A percentile compares a stretch with the other conserved stretches of the same genome.
These are phyloP conservation scores for Leucocoprinus leucothites DNA, from an alignment of 768 basidiomycete species.

Conservation along the genomic window DNA sequence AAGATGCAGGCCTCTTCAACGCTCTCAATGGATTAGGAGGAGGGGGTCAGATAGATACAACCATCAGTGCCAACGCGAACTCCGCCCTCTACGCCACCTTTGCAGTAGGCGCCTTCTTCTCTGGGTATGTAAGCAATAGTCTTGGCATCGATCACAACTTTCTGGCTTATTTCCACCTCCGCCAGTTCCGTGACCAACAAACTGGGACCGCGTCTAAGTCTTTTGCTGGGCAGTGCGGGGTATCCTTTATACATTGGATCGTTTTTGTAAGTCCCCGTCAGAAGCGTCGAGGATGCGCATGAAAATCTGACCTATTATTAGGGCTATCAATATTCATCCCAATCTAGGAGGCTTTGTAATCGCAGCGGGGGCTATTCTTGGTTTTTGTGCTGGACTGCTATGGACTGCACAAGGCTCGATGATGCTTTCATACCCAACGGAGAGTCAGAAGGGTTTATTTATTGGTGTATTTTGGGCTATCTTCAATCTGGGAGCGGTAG, in stretches of 20 bases:
- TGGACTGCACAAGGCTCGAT: slow-evolving; percentile 86
- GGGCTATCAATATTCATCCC: slow-evolving; percentile 67
- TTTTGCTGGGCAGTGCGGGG: slow-evolving; percentile 69
- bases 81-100: slow-evolving; percentile 60
- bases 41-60: slow-evolving; percentile 66
- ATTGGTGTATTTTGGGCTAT: slow-evolving; percentile 82
- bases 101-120: slow-evolving; percentile 37
- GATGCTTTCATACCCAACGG: slow-evolving; percentile 81
- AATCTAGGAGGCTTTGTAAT: slow-evolving; percentile 61
- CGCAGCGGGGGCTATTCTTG: slow-evolving; percentile 68
- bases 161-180: background rate
- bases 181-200: slow-evolving; percentile 72
- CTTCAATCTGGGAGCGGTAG: slow-evolving; percentile 78
- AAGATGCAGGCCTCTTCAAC: slow-evolving; percentile 64
- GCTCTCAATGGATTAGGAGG: slow-evolving; percentile 76
- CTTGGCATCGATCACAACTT: background rate
- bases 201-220: slow-evolving; percentile 67
- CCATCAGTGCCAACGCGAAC: slow-evolving; percentile 66
- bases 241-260: slow-evolving; percentile 75
- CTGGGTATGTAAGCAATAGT: slow-evolving; percentile 43
- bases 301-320: slow-evolving; percentile 22
- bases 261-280: slow-evolving; percentile 49
- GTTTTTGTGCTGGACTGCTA: slow-evolving; percentile 63
- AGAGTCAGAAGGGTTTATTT: slow-evolving; percentile 69
- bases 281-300: background rate